Percentiles rank a stretch among this genome's conserved stretches.
Conservation (phyloP, 1,139 yeast species). For the Yamadazyma kanchanaburiensis region DNA sequence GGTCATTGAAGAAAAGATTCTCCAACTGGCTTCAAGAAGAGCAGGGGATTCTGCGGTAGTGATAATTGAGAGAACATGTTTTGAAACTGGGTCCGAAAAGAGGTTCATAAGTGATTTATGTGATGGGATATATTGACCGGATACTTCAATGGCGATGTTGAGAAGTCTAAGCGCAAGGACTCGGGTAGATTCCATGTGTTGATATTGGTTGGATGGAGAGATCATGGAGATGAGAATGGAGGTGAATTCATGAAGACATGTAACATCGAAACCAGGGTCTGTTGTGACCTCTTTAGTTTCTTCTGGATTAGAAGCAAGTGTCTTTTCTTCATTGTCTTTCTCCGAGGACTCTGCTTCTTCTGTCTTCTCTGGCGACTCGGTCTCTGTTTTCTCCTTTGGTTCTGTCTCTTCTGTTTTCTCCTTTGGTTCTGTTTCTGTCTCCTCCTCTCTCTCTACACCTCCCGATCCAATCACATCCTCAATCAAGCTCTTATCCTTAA, state of each 20-base stretch:
- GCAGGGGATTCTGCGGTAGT: slow-evolving; percentile 68
- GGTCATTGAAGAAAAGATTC: slow-evolving; percentile 67
- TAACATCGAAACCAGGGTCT: slow-evolving; percentile 54
- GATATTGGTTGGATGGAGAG: slow-evolving; percentile 77
- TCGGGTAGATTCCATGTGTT: slow-evolving; percentile 84
- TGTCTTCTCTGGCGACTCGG: background rate
- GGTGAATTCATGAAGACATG: slow-evolving; percentile 64
- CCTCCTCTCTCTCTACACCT: slow-evolving; percentile 12
- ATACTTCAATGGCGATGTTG: slow-evolving; percentile 76
- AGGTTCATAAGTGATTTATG: slow-evolving; percentile 68
- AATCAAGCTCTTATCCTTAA: slow-evolving; percentile 32
- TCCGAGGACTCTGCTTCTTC: background rate
- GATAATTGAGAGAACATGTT: slow-evolving; percentile 75
- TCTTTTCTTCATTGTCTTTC: background rate
- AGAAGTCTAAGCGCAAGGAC: slow-evolving; percentile 77
- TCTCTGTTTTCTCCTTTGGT: slow-evolving; percentile 2
- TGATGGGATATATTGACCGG: slow-evolving; percentile 64
- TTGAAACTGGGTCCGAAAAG: slow-evolving; percentile 76
- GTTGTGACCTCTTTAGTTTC: background rate
- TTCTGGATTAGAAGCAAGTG: background rate
- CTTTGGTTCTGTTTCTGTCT: slow-evolving; percentile 3
- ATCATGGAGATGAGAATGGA: slow-evolving; percentile 79
- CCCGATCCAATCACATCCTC: slow-evolving; percentile 43
- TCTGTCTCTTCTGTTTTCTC: slow-evolving; percentile 5
- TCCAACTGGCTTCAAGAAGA: slow-evolving; percentile 71